Evolutionary conservation across 768 basidiomycete species (phyloP).

Genomic region (Phlebiopsis flavidoalba): DNA sequence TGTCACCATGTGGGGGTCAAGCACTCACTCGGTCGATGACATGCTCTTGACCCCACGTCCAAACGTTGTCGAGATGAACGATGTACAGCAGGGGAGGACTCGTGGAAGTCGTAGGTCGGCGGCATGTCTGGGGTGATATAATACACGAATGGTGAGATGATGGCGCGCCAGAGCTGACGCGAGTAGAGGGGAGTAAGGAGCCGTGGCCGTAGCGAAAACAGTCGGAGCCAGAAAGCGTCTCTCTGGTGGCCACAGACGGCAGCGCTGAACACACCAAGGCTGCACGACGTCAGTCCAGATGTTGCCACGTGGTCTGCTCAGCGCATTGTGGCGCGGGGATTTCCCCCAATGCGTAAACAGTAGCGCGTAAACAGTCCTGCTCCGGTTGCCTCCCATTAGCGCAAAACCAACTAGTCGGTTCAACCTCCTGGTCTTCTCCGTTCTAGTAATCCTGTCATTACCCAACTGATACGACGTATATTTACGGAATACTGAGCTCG

Average conservation of each 20-base stretch:
- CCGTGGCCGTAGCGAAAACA: not conserved
- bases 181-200: not conserved
- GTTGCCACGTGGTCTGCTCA: not conserved
- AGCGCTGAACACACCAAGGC: not conserved
- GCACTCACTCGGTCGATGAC: conserved; percentile 7
- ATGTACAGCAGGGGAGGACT: not conserved
- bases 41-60: conserved; percentile 5
- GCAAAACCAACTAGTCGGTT: too few relatives aligned
- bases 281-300: too few relatives aligned
- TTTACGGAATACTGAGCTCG: too few relatives aligned
- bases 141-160: not conserved
- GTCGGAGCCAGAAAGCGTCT: not conserved
- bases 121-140: not conserved
- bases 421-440: too few relatives aligned
- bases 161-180: not conserved
- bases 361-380: too few relatives aligned
- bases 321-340: conserved; percentile 1
- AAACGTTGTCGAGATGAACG: conserved; percentile 5
- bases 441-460: too few relatives aligned
- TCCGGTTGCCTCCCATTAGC: too few relatives aligned
- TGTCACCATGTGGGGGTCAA: not conserved
- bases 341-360: not conserved
- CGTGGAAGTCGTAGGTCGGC: not conserved
- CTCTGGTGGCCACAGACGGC: not conserved
- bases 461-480: too few relatives aligned